Percentiles rank a stretch among this genome's conserved stretches.
Evolutionary conservation across 179 eudicot genomes (phyloP).

Genomic region (Beta lomatogona): DNA sequence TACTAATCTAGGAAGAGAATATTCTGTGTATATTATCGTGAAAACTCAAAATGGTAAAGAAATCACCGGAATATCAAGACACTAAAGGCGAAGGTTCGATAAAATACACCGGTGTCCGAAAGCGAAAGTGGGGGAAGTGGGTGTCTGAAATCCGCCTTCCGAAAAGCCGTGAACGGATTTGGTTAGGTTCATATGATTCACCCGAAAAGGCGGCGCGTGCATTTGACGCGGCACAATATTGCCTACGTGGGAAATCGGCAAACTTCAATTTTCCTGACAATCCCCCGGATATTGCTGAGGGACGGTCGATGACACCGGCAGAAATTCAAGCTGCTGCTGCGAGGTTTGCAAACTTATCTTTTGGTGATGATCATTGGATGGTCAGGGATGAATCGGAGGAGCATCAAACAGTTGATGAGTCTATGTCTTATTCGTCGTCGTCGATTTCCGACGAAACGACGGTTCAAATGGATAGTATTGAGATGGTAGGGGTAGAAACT

Average conservation of each 20-base stretch:
- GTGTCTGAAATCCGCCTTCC: constrained; percentile 76
- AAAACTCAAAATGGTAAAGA: background rate
- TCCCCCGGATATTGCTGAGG: constrained; percentile 54
- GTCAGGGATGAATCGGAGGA: background rate
- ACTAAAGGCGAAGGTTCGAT: background rate
- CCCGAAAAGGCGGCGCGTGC: constrained; percentile 78
- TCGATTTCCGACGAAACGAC: constrained; percentile 42
- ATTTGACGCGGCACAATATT: constrained; percentile 74
- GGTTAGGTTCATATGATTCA: constrained; percentile 68
- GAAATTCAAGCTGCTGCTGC: constrained; percentile 63
- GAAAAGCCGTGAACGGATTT: constrained; percentile 65
- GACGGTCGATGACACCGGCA: constrained; percentile 38
- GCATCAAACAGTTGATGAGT: background rate
- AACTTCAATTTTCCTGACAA: constrained; percentile 68
- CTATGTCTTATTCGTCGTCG: constrained; percentile 16
- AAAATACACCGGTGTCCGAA: constrained; percentile 63
- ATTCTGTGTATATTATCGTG: no score
- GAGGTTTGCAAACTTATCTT: constrained; percentile 44
- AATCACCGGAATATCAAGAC: background rate
- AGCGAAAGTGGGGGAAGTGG: constrained; percentile 73
- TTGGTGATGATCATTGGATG: background rate
- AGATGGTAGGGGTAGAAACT: constrained; percentile 29
- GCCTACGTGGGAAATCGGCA: constrained; percentile 66
- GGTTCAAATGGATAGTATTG: constrained; percentile 24
- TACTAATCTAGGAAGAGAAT: no score